These are phyloP conservation scores for Chlamydomonas schloesseri DNA, from an alignment of 139 green algal genomes.

Conservation along the genomic window DNA sequence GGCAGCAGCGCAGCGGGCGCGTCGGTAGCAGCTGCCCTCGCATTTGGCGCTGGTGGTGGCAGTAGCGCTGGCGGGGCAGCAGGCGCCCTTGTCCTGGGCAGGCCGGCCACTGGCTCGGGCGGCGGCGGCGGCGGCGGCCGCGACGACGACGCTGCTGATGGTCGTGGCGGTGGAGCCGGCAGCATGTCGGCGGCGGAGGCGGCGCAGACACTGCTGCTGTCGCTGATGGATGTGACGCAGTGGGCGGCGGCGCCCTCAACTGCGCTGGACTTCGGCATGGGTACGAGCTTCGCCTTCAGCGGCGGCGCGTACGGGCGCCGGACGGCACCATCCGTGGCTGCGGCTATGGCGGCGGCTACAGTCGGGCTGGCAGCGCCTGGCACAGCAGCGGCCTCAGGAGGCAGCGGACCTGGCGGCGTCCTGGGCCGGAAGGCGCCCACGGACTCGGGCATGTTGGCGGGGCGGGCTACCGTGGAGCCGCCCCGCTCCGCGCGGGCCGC, in stretches of 20 bases:
- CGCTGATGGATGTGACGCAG: constrained; percentile 31
- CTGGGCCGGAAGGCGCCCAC: too few species aligned
- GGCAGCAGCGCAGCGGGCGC: not conserved
- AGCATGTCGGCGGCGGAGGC: not conserved
- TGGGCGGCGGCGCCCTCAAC: not conserved
- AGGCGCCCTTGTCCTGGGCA: not conserved
- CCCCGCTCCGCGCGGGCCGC: too few species aligned
- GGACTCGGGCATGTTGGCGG: too few species aligned
- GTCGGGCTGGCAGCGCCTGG: too few species aligned
- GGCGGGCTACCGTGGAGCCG: too few species aligned
- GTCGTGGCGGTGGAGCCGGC: not conserved
- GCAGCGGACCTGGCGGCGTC: not conserved
- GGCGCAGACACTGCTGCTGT: constrained; percentile 28
- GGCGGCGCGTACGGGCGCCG: too few species aligned
- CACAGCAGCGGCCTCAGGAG: not conserved
- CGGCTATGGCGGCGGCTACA: too few species aligned
- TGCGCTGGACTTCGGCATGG: too few species aligned
- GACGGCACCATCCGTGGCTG: too few species aligned
- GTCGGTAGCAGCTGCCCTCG: not conserved
- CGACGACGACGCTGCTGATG: not conserved
- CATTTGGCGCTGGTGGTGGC: not conserved
- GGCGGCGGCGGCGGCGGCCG: too few species aligned
- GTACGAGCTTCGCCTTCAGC: too few species aligned
- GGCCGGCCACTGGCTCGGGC: not conserved
- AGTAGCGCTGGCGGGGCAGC: too few species aligned